Base-by-base conservation (phyloP, 176 grass and related monocot genomes). In the Oryza australiensis region DNA sequence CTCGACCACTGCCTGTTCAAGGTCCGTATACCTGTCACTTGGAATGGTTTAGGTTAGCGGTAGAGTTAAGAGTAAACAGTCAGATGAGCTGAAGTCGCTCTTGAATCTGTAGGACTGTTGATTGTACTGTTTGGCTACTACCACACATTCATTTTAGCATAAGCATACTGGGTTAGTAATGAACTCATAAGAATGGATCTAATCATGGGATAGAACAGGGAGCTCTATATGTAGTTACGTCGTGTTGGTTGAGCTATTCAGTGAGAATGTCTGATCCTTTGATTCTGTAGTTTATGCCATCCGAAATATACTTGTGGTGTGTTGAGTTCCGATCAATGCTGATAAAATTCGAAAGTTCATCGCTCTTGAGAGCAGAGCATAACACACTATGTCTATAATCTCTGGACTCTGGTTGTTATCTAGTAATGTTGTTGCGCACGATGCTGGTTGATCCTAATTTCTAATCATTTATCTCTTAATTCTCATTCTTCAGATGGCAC, bases 1-100 rank as follows among this genome's bases (percentile, higher is more conserved):
- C 92, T 97, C 65, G 95, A 97, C 57, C 92, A 97, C 76, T 90
- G 72, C 88, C 86, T 97, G 26, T 97, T 97, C 88, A 92, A 97
- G 95, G 95, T 91, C n/a, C 80, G 28, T 63, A 60, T 23, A 7
- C 20, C 67, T 34, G 1, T 22, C 12, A 41, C 26, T 63, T 84
- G 55, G 24, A 60, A 55, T 60, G 55, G 9, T 60, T 3, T 60
- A 11, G 22, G 24, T 60, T 3, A 24, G 22, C 55, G 24, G 55
- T 23, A 60, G 22, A 9, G 55, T 60, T 5, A 60, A 60, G 22
- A 9, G 55, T 60, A 13, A 60, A 60, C n/a, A 60, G 55, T 60
- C 9, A 24, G 53, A 59, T 60, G 64, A 62, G 72, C 18, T 42
- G 13, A 75, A 68, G 51, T 75, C 64, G 23, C 24, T 63, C 12